Conservation (phyloP, 768 basidiomycete species). For the Rhizopogon salebrosus region DNA sequence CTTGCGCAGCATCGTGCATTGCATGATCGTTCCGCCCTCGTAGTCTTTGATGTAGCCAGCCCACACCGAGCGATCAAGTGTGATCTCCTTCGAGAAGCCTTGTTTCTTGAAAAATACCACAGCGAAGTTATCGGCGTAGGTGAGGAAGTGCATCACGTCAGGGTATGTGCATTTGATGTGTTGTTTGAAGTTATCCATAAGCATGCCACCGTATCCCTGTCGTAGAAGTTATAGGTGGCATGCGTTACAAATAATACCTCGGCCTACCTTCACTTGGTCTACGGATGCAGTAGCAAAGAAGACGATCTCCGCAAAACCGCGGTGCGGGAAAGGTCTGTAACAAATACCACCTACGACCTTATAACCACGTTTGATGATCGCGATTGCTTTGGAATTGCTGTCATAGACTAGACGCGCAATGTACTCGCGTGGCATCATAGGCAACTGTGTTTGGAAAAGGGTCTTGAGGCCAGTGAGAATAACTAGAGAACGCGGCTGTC, state of each 20-base stretch:
- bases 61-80: constrained; percentile 87
- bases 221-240: neutral
- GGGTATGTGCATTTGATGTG: constrained; percentile 83
- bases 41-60: constrained; percentile 99
- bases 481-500: constrained; percentile 67
- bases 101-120: constrained; percentile 99
- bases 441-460: constrained; percentile 93
- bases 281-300: constrained; percentile 97
- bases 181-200: constrained; percentile 98
- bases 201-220: constrained; percentile 94
- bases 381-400: constrained; percentile 84
- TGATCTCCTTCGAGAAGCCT: constrained; percentile 97
- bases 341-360: constrained; percentile 98
- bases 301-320: constrained; percentile 96
- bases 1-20: constrained; percentile 91
- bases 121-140: constrained; percentile 98
- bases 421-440: constrained; percentile 99
- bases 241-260: neutral
- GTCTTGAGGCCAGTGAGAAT: constrained; percentile 95
- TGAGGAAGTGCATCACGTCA: constrained; percentile 89
- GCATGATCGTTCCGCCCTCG: constrained; percentile 99
- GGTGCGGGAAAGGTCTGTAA: constrained; percentile 91
- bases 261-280: constrained; percentile 90
- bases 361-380: constrained; percentile 90
- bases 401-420: constrained; percentile 95